Evolutionary conservation across 768 basidiomycete genomes (phyloP).

Genomic region (Lactarius sp.): DNA sequence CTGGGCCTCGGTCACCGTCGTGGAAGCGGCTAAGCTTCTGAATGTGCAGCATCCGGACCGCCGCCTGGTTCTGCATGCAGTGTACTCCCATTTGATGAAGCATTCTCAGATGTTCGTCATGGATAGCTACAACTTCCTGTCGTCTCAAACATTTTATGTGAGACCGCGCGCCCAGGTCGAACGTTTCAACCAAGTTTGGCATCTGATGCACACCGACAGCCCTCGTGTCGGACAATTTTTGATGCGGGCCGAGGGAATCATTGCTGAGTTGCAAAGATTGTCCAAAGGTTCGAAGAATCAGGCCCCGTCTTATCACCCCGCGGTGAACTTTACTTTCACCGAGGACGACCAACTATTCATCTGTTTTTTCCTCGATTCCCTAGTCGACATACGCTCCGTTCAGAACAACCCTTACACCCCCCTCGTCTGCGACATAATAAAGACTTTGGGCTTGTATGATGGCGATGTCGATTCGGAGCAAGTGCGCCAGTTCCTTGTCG

Average conservation of each 20-base stretch:
- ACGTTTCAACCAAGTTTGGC: constrained; percentile 43
- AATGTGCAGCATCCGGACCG: constrained; percentile 14
- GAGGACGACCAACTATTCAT: constrained; percentile 53
- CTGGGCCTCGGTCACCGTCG: constrained; percentile 54
- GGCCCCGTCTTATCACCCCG: constrained; percentile 32
- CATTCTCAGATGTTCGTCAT: constrained; percentile 50
- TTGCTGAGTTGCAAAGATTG: constrained; percentile 26
- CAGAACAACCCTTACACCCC: constrained; percentile 63
- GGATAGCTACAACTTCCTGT: constrained; percentile 40
- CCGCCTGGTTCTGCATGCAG: constrained; percentile 42
- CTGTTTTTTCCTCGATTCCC: constrained; percentile 50
- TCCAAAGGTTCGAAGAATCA: constrained; percentile 12
- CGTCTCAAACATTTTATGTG: constrained; percentile 51
- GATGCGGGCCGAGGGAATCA: constrained; percentile 43
- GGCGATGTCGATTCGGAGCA: constrained; percentile 33
- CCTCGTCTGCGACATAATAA: constrained; percentile 52
- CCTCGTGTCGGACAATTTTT: constrained; percentile 47
- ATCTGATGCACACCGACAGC: constrained; percentile 42
- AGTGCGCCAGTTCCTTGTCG: constrained; percentile 49
- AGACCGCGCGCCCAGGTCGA: constrained; percentile 56
- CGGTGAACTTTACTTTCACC: constrained; percentile 40
- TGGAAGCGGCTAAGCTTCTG: constrained; percentile 44
- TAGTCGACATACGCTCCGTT: constrained; percentile 43
- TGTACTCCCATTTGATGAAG: constrained; percentile 64
- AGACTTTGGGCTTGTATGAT: constrained; percentile 42